Base-by-base conservation (phyloP, 768 basidiomycete species). In the Suillus brevipes region DNA sequence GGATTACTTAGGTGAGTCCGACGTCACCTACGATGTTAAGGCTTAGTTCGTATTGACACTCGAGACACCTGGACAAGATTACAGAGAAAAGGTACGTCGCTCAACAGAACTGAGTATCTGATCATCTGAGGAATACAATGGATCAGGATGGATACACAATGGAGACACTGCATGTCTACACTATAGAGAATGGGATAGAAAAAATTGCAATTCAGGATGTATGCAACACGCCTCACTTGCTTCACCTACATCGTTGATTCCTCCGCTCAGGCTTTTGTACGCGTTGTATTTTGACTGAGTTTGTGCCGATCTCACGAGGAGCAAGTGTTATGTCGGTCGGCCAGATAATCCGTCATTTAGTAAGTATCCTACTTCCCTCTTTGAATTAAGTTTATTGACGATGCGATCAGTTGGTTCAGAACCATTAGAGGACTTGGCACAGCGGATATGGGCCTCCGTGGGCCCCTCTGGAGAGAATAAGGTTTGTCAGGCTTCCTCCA, bases 401-500 rank as follows among this genome's bases (percentile, higher is more conserved):
- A 28, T 38, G 4, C 9, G 8, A 4, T 61, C 65, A 96, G 95
- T 94, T 56, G 95, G 93, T 3, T 89, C 90, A 8, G 92, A 96
- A 73, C 87, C 90, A 0, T 78, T 95, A n/a, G 85, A 88, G 45
- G 63, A 69, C 3, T 85, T 96, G 5, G 88, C 94, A 0, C 71
- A 83, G 38, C 80, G 80, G 4, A 97, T 99, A 59, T 90, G 88
- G 84, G 75, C 77, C 31, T 88, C 91, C 0, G 83, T 87, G 0
- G 96, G 96, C 1, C 95, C 95, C 0, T 97, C 95, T 0, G 96
- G 96, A 0, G 85, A 80, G 3, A 99, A 99, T 80, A 96, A 95
- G 81, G 95, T 10, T n/a, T 23, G 20, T 20, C 31, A 18, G 18
- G n/a, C 14, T 14, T 58, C n/a, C 10, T 23, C 6, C 25, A 38